Conservation (phyloP, 805 yeast species). For the Saccharomycopsis javanensis region DNA sequence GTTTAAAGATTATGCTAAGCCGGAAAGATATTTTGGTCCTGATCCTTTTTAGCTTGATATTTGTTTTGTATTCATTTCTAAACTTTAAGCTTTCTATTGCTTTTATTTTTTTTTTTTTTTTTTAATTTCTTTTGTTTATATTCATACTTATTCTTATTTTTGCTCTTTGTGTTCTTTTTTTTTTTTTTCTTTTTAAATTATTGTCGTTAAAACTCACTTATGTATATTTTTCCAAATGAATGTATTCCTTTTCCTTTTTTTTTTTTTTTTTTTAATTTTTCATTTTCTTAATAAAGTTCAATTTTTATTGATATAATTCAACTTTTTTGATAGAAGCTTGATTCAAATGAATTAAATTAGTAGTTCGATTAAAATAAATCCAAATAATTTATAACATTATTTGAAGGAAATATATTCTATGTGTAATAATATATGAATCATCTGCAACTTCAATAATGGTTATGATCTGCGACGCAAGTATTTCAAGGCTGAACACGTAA, state of each 20-base stretch:
- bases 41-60: constrained; percentile 3
- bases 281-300: not conserved
- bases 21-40: constrained; percentile 16
- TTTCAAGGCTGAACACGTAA: not conserved
- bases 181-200: too few relatives aligned
- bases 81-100: not conserved
- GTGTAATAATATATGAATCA: too few relatives aligned
- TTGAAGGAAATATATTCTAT: too few relatives aligned
- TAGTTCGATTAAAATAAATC: too few relatives aligned
- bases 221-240: too few relatives aligned
- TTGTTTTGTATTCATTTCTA: not conserved
- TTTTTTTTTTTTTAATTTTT: too few relatives aligned
- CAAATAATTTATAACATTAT: too few relatives aligned
- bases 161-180: not conserved
- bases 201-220: not conserved
- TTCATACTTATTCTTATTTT: not conserved
- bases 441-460: not conserved
- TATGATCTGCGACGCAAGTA: not conserved
- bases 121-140: not conserved
- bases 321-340: too few relatives aligned
- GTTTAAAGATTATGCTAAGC: constrained; percentile 5
- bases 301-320: too few relatives aligned
- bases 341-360: too few relatives aligned
- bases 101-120: not conserved
- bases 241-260: too few relatives aligned